A percentile compares a stretch with the other conserved stretches of the same genome.
phyloP scores from a whole-genome alignment of 257 asterid genomes.

The Nicotiana knightiana region DNA sequence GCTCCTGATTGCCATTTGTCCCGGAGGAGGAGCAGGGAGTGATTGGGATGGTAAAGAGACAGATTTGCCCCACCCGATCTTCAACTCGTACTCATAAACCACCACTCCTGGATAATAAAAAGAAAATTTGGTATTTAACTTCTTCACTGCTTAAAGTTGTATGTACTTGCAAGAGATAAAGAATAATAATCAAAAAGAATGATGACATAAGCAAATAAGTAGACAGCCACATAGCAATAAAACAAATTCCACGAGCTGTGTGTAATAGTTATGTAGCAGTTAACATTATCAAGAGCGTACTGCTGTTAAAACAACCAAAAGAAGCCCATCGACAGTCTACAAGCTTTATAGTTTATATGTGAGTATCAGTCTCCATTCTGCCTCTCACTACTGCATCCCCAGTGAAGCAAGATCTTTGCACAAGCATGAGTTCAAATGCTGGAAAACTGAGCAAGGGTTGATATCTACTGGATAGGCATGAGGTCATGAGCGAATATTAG shows the following conservation, averaged over 20 bases:
- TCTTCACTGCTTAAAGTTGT: background rate
- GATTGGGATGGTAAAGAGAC: constrained; percentile 98
- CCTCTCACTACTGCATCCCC: background rate
- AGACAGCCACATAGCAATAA: background rate
- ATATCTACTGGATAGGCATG: background rate
- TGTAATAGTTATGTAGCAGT: background rate
- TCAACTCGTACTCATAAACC: constrained; percentile 88
- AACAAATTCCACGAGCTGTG: background rate
- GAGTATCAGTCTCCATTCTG: background rate
- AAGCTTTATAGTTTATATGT: too few species aligned
- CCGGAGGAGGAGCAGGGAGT: constrained; percentile 98
- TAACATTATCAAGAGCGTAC: background rate
- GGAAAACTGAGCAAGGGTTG: background rate
- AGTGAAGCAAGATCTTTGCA: background rate
- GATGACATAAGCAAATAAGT: too few species aligned
- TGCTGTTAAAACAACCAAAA: background rate
- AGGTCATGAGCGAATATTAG: background rate
- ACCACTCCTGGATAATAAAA: constrained; percentile 57
- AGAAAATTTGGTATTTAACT: constrained; percentile 5
- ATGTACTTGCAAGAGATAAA: background rate
- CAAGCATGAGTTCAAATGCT: background rate
- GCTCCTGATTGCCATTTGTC: constrained; percentile 97
- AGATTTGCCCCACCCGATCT: constrained; percentile 97
- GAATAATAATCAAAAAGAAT: background rate
- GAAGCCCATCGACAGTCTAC: background rate